Base-by-base conservation (phyloP, 2,329 filamentous ascomycete species). In the Fusarium nygamai region DNA sequence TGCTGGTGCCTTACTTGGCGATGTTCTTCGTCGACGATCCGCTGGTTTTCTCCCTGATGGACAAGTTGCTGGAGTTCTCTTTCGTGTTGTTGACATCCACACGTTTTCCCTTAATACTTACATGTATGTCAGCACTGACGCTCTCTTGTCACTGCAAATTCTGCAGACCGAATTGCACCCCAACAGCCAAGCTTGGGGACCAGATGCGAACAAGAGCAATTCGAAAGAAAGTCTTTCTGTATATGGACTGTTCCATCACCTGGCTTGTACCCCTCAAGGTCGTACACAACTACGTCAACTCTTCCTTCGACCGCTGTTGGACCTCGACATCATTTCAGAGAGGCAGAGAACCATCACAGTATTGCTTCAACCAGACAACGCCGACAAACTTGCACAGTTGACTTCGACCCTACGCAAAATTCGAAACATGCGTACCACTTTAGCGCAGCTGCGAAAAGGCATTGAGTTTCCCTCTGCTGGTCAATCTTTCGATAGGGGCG, bases 61-160 rank as follows among this genome's bases (percentile, higher is more conserved):
- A 68, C 82, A 85, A 20, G 85, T 86, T 36, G 86, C 86, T 6
- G 80, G 89, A 19, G 48, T 69, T 17, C 58, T 74, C 47, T 93
- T 93, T 74, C 87, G 85, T 12, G 85, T 97, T 33, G 85, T 83
- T 31, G 87, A 86, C 2, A 82, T 98, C 17, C 88, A 93, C 78
- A 95, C 94, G 90, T 95, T 97, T 81, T 92, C 88, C 38, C 84
- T 98, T 31, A 82, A 83, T 43, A 80, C 86, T 61, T 84, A 84
- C 58, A 94, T 96, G 91, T 94, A 96, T 78, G 86, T 98, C 74
- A 96, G 94, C 75, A 85, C 89, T 6, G 94, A 98, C 78, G 93
- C 95, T 1, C 84, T 98, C 47, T 83, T 90, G 20, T 95, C 95
- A 4, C 87, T 99, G 14, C 96, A 98, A 77, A 94, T 99, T 34